Evolutionary conservation across 108 stramenopile genomes (phyloP).

Genomic region (Skeletonema costatum): DNA sequence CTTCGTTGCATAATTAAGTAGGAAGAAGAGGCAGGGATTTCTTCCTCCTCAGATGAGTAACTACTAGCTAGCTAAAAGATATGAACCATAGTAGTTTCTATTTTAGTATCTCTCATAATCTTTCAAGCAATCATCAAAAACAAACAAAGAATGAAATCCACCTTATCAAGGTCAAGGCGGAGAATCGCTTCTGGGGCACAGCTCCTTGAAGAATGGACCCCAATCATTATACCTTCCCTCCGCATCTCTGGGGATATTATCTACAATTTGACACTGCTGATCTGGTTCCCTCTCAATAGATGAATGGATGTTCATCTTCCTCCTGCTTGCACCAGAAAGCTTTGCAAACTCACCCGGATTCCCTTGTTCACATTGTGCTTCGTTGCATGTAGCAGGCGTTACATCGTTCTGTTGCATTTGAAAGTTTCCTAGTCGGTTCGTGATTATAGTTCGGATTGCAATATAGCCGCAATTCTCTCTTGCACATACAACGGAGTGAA

Average conservation of each 20-base stretch:
- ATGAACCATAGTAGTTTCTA: too few relatives aligned
- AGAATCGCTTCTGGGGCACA: too few relatives aligned
- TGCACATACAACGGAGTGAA: slow-evolving; percentile 23
- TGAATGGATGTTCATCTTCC: slow-evolving; percentile 14
- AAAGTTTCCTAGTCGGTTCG: slow-evolving; percentile 14
- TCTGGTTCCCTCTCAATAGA: background rate
- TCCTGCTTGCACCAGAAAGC: slow-evolving; percentile 6
- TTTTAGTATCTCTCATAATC: too few relatives aligned
- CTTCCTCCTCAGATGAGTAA: too few relatives aligned
- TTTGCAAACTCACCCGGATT: background rate
- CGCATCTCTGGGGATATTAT: background rate
- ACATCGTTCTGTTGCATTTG: background rate
- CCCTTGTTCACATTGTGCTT: slow-evolving; percentile 5
- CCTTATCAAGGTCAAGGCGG: too few relatives aligned
- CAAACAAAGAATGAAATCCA: background rate
- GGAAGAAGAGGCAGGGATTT: too few relatives aligned
- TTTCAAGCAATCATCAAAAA: too few relatives aligned
- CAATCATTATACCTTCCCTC: background rate
- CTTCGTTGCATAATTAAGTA: too few relatives aligned
- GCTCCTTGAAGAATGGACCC: background rate
- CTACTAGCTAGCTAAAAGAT: too few relatives aligned
- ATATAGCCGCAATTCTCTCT: slow-evolving; percentile 29
- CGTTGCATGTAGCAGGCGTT: slow-evolving; percentile 10
- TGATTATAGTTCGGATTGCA: slow-evolving; percentile 11
- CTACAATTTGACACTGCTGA: slow-evolving; percentile 8